Percentiles rank a stretch among this genome's conserved stretches.
Conservation (phyloP, 1,284 basidiomycete genomes). For the Ganoderma sp. region DNA sequence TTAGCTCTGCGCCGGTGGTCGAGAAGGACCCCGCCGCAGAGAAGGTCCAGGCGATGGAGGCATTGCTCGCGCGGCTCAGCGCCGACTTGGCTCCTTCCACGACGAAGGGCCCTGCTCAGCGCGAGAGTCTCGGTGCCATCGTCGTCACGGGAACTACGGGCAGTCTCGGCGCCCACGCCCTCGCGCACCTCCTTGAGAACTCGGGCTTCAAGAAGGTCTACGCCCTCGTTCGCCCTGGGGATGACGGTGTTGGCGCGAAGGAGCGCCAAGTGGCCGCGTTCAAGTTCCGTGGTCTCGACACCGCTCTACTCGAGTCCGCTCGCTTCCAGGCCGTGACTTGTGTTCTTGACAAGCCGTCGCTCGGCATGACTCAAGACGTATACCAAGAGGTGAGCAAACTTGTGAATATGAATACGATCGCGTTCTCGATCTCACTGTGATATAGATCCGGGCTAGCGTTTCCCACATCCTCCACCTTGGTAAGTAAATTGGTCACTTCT, state of each 20-base stretch:
- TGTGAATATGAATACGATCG: not conserved
- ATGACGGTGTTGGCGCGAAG: not conserved
- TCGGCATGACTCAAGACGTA: not conserved
- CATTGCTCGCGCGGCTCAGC: not conserved
- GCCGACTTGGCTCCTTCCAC: not conserved
- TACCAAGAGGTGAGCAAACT: not conserved
- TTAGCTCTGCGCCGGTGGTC: not conserved
- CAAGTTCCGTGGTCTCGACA: not conserved
- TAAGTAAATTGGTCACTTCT: not conserved
- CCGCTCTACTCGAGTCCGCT: not conserved
- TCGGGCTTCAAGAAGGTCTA: not conserved
- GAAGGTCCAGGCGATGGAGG: not conserved
- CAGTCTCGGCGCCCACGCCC: not conserved
- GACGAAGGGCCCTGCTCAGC: not conserved
- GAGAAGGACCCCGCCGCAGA: not conserved
- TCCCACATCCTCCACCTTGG: slow-evolving; percentile 2
- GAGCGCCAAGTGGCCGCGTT: not conserved
- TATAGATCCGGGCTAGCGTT: not conserved
- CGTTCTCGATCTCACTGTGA: not conserved
- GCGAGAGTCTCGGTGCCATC: not conserved
- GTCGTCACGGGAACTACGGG: slow-evolving; percentile 1
- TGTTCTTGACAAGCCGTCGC: not conserved
- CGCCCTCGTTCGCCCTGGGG: not conserved
- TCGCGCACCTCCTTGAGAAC: slow-evolving; percentile 7
- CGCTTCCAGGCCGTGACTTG: not conserved